Percentiles rank a stretch among this genome's conserved stretches.
phyloP scores from a whole-genome alignment of 106 monocot genomes.

The Gastrodia elata region DNA sequence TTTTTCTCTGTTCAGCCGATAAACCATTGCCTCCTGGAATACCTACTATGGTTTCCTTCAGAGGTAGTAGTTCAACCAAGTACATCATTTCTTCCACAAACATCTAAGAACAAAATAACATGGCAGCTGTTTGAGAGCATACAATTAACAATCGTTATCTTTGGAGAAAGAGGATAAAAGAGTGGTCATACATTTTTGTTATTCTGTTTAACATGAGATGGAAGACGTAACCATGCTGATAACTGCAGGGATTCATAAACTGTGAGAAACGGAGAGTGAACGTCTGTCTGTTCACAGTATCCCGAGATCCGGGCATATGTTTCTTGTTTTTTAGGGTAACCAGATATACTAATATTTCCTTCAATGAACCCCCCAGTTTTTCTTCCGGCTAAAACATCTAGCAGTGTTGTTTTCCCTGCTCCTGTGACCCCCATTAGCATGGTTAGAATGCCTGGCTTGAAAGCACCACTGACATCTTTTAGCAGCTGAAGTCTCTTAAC shows the following conservation, averaged over 20 bases:
- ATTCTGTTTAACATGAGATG: constrained; percentile 10
- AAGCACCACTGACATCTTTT: constrained; percentile 34
- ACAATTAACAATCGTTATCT: background rate
- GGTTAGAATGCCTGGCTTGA: constrained; percentile 40
- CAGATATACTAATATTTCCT: constrained; percentile 30
- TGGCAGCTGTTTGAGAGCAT: background rate
- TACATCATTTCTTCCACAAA: constrained; percentile 62
- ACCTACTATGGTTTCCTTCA: constrained; percentile 56
- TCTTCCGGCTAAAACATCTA: constrained; percentile 44
- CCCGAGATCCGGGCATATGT: constrained; percentile 31
- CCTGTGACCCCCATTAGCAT: constrained; percentile 38
- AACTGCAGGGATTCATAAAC: constrained; percentile 36
- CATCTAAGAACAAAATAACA: constrained; percentile 20
- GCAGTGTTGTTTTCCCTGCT: constrained; percentile 42
- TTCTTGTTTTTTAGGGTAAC: constrained; percentile 36
- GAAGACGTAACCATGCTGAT: constrained; percentile 36
- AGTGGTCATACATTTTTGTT: constrained; percentile 14
- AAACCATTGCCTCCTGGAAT: constrained; percentile 47
- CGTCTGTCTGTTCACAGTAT: constrained; percentile 38
- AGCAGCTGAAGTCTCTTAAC: constrained; percentile 24
- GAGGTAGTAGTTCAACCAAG: constrained; percentile 37
- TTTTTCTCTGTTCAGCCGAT: constrained; percentile 61
- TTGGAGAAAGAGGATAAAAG: background rate
- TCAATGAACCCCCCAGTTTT: constrained; percentile 34
- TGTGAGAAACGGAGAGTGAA: constrained; percentile 36